These are phyloP conservation scores for Selaginella tamariscina DNA, from an alignment of 75 land plant genomes.

Conservation along the genomic window DNA sequence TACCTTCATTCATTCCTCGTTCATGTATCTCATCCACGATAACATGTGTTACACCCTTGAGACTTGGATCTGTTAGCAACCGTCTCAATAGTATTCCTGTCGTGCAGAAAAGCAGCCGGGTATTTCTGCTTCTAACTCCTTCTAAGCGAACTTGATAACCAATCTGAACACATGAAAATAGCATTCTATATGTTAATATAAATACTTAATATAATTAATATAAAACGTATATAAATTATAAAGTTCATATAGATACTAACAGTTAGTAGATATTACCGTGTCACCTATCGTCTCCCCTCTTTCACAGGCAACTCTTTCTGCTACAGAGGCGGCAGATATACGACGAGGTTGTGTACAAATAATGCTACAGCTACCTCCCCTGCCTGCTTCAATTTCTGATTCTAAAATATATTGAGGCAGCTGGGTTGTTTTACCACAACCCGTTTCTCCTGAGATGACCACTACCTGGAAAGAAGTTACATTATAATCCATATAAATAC, in stretches of 20 bases:
- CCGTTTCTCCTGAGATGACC: constrained; percentile 94
- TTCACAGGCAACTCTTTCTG: constrained; percentile 90
- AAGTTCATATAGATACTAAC: constrained; percentile 13
- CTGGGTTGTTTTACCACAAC: constrained; percentile 98
- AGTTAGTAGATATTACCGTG: constrained; percentile 35
- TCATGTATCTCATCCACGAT: constrained; percentile 99
- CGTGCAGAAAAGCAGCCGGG: constrained; percentile 89
- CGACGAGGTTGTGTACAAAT: constrained; percentile 97
- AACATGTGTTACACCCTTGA: constrained; percentile 86
- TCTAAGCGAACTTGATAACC: constrained; percentile 96
- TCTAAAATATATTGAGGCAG: constrained; percentile 91
- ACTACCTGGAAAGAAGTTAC: constrained; percentile 44
- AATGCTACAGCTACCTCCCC: constrained; percentile 87
- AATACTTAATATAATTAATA: no score
- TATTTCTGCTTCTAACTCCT: constrained; percentile 78
- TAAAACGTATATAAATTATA: no score
- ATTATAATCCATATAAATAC: background rate
- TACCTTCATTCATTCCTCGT: constrained; percentile 99
- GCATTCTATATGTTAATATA: no score
- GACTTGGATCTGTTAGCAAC: constrained; percentile 59
- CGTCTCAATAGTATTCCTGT: constrained; percentile 88
- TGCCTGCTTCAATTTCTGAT: constrained; percentile 84
- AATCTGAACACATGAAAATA: constrained; percentile 43
- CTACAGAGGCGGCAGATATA: constrained; percentile 91
- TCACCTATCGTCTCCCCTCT: constrained; percentile 91